Evolutionary conservation across 768 basidiomycete species (phyloP), one percentile per base, ranked within the genome.

Genomic region (Pulveroboletus sp.): DNA sequence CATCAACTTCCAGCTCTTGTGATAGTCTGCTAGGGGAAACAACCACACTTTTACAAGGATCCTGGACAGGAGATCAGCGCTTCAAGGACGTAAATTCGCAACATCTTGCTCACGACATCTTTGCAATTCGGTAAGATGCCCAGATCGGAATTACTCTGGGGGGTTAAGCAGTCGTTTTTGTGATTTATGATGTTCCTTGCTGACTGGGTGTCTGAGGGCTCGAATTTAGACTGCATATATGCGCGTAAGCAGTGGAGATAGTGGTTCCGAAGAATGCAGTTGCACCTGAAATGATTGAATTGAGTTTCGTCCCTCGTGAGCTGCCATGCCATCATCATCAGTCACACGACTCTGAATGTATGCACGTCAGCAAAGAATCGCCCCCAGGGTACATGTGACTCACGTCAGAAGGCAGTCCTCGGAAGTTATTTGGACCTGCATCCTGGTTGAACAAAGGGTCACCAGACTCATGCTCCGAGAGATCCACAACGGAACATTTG

Each of bases 191-290:
- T 7, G 12, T 19, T 31, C 39, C 23, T 9, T 23, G 32, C 35
- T 16, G 20, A 32, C 34, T 39, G 48, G 12, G 26, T 47, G 37
- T 49, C 42, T 13, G 43, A 37, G 36, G 14, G 20, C 17, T 47
- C 43, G 17, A 49, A 34, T 17, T 40, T 26, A 12, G 32, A 27
- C 51, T 51, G 56, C 24, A 55, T 64, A 57, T 56, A 63, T 65
- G 63, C 63, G 50, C 38, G 37, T 46, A 35, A 59, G 45, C 8
- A 36, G 47, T 8, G 43, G 44, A n/a, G 23, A 14, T 13, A 35
- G 19, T 29, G 3, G 12, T 7, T 20, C 14, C 5, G 16, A 11
- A 26, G 16, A 23, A 22, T 31, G 40, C 11, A 35, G 19, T 12
- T 34, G 17, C 3, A 64, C 60, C 50, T 50, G 37, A 24, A 27